phyloP scores from a whole-genome alignment of 805 yeast genomes.

The Metschnikowia picachoensis region DNA sequence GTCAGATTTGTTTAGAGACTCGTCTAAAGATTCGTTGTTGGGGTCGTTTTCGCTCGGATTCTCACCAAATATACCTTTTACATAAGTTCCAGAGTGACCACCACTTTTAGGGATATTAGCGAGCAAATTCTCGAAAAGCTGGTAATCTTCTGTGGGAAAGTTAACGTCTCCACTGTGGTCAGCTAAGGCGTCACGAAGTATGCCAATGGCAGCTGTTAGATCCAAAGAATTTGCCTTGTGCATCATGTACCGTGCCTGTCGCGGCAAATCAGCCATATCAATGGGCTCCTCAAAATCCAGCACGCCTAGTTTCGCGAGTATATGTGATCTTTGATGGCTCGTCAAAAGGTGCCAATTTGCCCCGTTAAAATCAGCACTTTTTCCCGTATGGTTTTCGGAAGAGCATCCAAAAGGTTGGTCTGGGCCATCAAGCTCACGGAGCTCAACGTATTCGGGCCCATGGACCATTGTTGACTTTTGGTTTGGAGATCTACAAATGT shows the following conservation, averaged over 20 bases:
- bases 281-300: slow-evolving; percentile 3
- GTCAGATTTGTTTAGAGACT: background rate
- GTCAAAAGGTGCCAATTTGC: slow-evolving; percentile 5
- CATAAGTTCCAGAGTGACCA: background rate
- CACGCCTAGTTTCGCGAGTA: slow-evolving; percentile 15
- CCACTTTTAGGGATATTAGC: slow-evolving; percentile 7
- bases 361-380: background rate
- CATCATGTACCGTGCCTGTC: slow-evolving; percentile 23
- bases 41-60: background rate
- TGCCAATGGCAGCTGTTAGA: slow-evolving; percentile 25
- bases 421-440: slow-evolving; percentile 3
- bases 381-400: background rate
- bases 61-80: background rate
- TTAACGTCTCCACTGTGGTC: slow-evolving; percentile 33
- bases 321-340: slow-evolving; percentile 1
- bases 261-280: slow-evolving; percentile 7
- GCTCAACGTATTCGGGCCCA: background rate
- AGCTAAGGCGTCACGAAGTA: slow-evolving; percentile 31
- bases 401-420: background rate
- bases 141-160: slow-evolving; percentile 27
- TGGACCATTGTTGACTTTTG: no score
- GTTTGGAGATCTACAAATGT: no score
- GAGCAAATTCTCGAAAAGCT: slow-evolving; percentile 24
- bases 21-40: background rate
- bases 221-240: slow-evolving; percentile 24